Percentiles rank a stretch among this genome's conserved stretches.
These are phyloP conservation scores for Salix viminalis DNA, from an alignment of 345 rosid genomes.

Conservation along the genomic window DNA sequence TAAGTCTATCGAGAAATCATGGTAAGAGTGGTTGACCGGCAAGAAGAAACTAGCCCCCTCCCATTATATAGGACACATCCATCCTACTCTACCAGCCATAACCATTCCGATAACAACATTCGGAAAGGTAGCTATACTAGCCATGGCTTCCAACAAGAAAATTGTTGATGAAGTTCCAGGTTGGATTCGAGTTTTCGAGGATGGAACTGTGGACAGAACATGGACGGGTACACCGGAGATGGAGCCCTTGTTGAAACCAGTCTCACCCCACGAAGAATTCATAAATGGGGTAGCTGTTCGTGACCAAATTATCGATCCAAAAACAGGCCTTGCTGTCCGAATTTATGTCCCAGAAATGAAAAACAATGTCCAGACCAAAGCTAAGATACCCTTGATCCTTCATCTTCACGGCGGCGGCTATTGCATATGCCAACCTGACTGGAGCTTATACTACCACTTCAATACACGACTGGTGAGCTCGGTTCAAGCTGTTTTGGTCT, in stretches of 20 bases:
- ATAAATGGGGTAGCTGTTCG: constrained; percentile 5
- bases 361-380: neutral
- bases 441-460: neutral
- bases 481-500: constrained; percentile 45
- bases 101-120: neutral
- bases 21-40: neutral
- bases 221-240: constrained; percentile 15
- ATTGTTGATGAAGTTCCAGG: constrained; percentile 10
- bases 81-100: neutral
- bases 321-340: constrained; percentile 7
- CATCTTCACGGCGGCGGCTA: constrained; percentile 82
- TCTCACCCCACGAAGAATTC: constrained; percentile 13
- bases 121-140: neutral
- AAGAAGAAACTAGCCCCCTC: neutral
- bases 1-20: neutral
- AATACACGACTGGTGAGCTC: constrained; percentile 27
- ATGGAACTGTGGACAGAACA: constrained; percentile 6
- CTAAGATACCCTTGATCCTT: constrained; percentile 19
- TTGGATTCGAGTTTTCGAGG: constrained; percentile 11
- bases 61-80: neutral
- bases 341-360: constrained; percentile 7
- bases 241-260: neutral
- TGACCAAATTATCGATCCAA: constrained; percentile 1
- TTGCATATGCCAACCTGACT: constrained; percentile 41
- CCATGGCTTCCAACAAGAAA: constrained; percentile 1